Base-by-base conservation (phyloP, 345 rosid genomes). In the Salix brachista region DNA sequence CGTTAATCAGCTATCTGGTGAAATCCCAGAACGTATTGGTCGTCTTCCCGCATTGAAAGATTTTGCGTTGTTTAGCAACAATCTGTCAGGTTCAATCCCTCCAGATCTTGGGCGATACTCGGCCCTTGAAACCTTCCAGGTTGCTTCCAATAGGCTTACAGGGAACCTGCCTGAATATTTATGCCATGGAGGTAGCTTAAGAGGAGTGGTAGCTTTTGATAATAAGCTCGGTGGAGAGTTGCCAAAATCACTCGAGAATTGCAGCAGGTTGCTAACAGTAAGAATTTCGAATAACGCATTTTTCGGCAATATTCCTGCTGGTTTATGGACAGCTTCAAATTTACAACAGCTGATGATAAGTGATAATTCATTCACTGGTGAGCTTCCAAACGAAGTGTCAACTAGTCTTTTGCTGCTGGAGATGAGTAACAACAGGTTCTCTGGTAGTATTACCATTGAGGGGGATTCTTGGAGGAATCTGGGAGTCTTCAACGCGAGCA, bases 161-260 rank as follows among this genome's bases (percentile, higher is more conserved):
- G 95, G 95, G 11, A 14, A 12, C 58, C 67, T 91, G 37, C 93
- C 95, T 6, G 76, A 86, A 56, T 44, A 85, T 73, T 78, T 91
- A 73, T 91, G 95, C 81, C 23, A 26, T 2, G 77, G 76, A 0
- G 88, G 90, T 0, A 83, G 50, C 76, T 79, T 91, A 65, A 14
- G 1, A 1, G 92, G 92, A 23, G 34, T 89, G 16, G 67, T 70
- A 8, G 91, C 88, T 36, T 62, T 37, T 2, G 80, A 86, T 65
- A 89, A 85, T 71, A 77, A 76, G 78, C 89, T 91, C 65, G 74
- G 61, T 3, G 95, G 96, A 58, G 84, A 88, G 72, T 69, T 91
- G 74, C 91, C 92, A 0, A 73, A 65, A 48, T 88, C 90, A 19
- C 87, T 91, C 12, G 88, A 82, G 7, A 86, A 84, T 39, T 91